Base-by-base conservation (phyloP, 176 grass and related monocot species). In the Alloteropsis semialata region DNA sequence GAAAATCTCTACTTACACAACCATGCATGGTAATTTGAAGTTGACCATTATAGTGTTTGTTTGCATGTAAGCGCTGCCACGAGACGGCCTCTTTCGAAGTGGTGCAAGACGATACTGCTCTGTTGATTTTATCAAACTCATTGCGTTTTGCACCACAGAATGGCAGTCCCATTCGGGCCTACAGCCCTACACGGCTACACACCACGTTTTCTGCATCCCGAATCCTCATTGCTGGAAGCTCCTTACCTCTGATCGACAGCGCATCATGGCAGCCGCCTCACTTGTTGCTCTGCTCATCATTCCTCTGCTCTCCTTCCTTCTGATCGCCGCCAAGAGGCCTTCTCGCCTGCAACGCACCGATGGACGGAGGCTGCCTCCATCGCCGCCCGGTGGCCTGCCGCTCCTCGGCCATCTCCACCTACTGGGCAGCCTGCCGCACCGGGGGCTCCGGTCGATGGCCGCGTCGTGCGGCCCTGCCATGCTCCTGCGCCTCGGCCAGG, bases 331-430 rank as follows among this genome's bases (percentile, higher is more conserved):
- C 14, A 72, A 34, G 57, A 56, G 13, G 22, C 48, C 69, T 21
- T 36, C 43, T 44, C 53, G 7, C 22, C 53, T 0, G 21, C 58
- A 38, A 51, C 75, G 50, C 29, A 0, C 51, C 16, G 17, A 84
- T 69, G 85, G 43, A 5, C 69, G 5, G 29, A 62, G 19, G 3
- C n/a, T 82, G 32, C 85, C 79, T 8, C 85, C 85, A 32, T 87
- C 85, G 22, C 89, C 89, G 32, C 46, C 29, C 49, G 81, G 60
- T 69, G 83, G 3, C 56, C 83, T 30, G 22, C 90, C 92, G 24
- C 5, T 95, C 59, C 56, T 95, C 10, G 90, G 93, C 17, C 88
- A 92, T 74, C 86, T 94, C 11, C 89, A 76, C 3, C 71, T 89
- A 27, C 86, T 94, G 11, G 89, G 92, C 0, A 39, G 81, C 6